Base-by-base conservation (phyloP, 2,329 filamentous ascomycete genomes). In the Zelopaecilomyces penicillatus region DNA sequence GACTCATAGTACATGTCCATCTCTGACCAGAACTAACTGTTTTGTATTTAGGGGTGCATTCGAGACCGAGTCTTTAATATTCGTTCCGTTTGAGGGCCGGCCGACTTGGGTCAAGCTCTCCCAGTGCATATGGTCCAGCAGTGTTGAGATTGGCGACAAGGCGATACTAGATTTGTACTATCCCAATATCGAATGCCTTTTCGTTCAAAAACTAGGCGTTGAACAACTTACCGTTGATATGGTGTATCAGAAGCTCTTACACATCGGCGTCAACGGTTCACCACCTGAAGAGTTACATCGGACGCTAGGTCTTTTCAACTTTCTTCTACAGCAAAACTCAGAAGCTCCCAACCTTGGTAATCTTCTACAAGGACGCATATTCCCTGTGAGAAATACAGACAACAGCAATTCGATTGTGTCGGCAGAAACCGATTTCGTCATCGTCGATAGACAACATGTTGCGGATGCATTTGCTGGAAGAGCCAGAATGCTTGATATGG, bases 401-500 rank as follows among this genome's bases (percentile, higher is more conserved):
- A 52, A 52, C 1, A 30, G 44, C 0, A 44, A 43, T 5, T 46
- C 37, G 3, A 26, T 61, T 1, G 41, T 50, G 5, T 44, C 50
- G 0, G 52, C 47, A 0, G 37, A 39, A 4, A 45, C 50, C 0
- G 47, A 55, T 26, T 70, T 70, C 40, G 57, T 54, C 8, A 58
- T 70, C 2, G 42, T 54, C 2, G 66, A 70, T 40, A 59, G 61
- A 27, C 54, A 65, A 6, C 12, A 34, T 0, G 42, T 66, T 2
- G 41, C 38, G 0, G 48, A 54, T 3, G 41, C 48, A 0, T 70
- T 70, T 39, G 19, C 40, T 0, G 19, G 42, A 5, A 53, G 46
- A 8, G 56, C 59, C 4, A 65, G 60, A 39, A 45, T 63, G 3
- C 51, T 70, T 0, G 64, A 67, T 44, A 68, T 67, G 41, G 50